A percentile compares a stretch with the other conserved stretches of the same genome.
Conservation (phyloP, 2,329 filamentous ascomycete genomes). For the Myriosclerotinia curreyana region DNA sequence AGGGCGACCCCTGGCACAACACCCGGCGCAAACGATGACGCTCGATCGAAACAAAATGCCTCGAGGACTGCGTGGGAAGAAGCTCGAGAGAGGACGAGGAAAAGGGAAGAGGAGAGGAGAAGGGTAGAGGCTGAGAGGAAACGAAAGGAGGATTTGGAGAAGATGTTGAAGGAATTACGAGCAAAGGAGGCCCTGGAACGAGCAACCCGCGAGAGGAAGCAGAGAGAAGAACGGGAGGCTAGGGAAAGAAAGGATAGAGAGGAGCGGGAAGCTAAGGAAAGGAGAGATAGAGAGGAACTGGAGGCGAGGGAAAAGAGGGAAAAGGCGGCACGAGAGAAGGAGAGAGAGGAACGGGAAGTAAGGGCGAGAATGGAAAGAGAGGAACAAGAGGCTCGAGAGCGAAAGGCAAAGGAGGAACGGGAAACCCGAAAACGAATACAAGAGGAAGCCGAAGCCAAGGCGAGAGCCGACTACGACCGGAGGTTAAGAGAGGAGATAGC, state of each 20-base stretch:
- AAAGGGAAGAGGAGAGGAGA: constrained; percentile 65
- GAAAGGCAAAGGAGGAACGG: constrained; percentile 50
- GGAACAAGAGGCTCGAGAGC: constrained; percentile 21
- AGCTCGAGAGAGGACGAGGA: constrained; percentile 63
- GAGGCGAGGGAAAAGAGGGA: constrained; percentile 33
- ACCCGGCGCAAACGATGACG: constrained; percentile 25
- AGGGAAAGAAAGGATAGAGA: constrained; percentile 54
- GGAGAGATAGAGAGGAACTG: constrained; percentile 29
- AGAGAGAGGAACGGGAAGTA: constrained; percentile 36
- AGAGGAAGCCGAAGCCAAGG: constrained; percentile 51
- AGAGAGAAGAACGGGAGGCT: constrained; percentile 45
- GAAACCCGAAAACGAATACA: constrained; percentile 43
- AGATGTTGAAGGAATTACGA: constrained; percentile 52
- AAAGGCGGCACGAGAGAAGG: constrained; percentile 45
- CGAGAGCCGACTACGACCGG: constrained; percentile 42
- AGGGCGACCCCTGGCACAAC: constrained; percentile 5
- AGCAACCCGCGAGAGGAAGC: constrained; percentile 44
- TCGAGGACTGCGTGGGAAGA: constrained; percentile 62
- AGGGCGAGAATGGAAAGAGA: constrained; percentile 29
- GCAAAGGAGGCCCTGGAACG: constrained; percentile 52
- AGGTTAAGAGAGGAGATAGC: constrained; percentile 39
- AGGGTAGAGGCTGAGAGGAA: constrained; percentile 59
- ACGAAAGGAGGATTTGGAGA: constrained; percentile 54
- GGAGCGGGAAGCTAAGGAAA: constrained; percentile 24
- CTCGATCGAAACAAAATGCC: constrained; percentile 26